Evolutionary conservation across 352 stramenopile genomes (phyloP), one percentile per base, ranked within the genome.

Genomic region (Globisporangium cederbergense): DNA sequence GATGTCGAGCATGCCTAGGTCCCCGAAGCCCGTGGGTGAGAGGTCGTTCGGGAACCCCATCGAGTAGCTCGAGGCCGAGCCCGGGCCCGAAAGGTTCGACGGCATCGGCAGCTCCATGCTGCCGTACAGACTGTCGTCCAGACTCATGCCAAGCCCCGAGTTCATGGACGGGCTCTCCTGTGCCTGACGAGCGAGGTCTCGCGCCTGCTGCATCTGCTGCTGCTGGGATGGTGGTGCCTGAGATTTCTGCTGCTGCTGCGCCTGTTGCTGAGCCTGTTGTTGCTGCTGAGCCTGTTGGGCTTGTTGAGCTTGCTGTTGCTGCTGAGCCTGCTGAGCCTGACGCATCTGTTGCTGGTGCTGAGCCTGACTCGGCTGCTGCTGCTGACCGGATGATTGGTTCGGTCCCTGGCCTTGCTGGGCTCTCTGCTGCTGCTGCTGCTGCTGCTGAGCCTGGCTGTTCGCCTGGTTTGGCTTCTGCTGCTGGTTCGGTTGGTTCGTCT

Each of bases 61-160:
- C 9, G 64, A 66, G 55, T 84, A 88, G 34, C 64, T 74, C 11
- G 71, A 80, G 20, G 73, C 75, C 16, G 64, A 66, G 1, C 68
- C 61, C 1, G 74, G 72, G 1, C 69, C 71, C 34, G 61, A 65
- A 36, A 90, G 66, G 34, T 75, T 85, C 14, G 74, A 76, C 9
- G 76, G 73, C 79, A 90, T 87, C 61, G 86, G 79, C 59, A 89
- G 45, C 59, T 90, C 79, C 79, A 88, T 88, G 34, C 75, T 74
- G 34, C 71, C 70, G 42, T 89, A 90, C 13, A 88, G 55, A 18
- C 72, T 81, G 42, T 90, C 79, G 60, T 90, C 81, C 43, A 90
- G 66, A 18, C 60, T 78, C 42, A 90, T 64, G 8, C 69, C 74
- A 4, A 89, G 66, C 10, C 76, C 72, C 20, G 79, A 84, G 36